These are phyloP conservation scores for Aspergillus leporis DNA, from an alignment of 495 filamentous ascomycete species.

Conservation along the genomic window DNA sequence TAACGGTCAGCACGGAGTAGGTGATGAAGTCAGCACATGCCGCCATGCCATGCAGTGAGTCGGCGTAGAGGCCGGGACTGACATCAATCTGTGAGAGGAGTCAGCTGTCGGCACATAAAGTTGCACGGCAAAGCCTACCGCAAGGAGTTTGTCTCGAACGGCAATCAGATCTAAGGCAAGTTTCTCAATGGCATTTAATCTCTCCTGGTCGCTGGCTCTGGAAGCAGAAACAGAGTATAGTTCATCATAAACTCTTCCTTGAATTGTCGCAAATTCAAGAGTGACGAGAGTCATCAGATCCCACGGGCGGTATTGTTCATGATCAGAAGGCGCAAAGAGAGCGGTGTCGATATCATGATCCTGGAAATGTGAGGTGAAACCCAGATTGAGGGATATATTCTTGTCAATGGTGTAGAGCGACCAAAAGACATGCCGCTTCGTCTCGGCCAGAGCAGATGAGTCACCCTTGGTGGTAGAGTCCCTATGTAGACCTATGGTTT, in stretches of 20 bases:
- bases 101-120: background rate
- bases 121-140: conserved; percentile 10
- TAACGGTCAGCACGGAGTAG: conserved; percentile 28
- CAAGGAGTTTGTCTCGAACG: conserved; percentile 22
- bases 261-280: conserved; percentile 25
- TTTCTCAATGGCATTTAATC: conserved; percentile 12
- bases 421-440: conserved; percentile 30
- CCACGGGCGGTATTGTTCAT: conserved; percentile 1
- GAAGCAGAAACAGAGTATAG: conserved; percentile 22
- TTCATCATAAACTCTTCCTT: conserved; percentile 27
- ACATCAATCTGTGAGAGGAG: conserved; percentile 22
- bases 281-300: conserved; percentile 23
- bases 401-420: conserved; percentile 30
- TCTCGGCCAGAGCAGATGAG: conserved; percentile 12
- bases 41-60: conserved; percentile 31
- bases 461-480: conserved; percentile 18
- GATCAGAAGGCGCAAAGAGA: conserved; percentile 14
- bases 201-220: conserved; percentile 12
- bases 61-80: conserved; percentile 25
- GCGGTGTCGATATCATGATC: conserved; percentile 30
- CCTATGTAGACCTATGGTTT: conserved; percentile 25
- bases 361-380: conserved; percentile 29
- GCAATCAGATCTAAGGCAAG: conserved; percentile 24
- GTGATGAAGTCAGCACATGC: conserved; percentile 32
- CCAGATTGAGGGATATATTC: conserved; percentile 28